Base-by-base conservation (phyloP, 768 basidiomycete species). In the Tylopilus rubrobrunneus region DNA sequence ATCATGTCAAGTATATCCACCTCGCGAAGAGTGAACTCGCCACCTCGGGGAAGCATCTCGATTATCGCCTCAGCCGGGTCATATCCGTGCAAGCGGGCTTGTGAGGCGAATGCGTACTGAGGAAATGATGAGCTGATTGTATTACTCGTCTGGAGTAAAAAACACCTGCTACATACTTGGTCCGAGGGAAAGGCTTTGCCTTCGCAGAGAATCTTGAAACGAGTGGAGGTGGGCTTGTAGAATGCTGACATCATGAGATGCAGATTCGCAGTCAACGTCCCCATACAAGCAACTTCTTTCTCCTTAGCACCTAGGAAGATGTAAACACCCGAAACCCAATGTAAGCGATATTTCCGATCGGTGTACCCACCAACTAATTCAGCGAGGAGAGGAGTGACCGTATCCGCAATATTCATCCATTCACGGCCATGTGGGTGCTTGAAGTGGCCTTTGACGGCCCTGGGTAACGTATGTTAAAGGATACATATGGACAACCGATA, bases 31-130 rank as follows among this genome's bases (percentile, higher is more conserved):
- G 77, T 83, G 69, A 83, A 87, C 72, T 99, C 97, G 48, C 89
- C 92, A 55, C 77, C 71, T 46, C 94, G 84, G 48, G 96, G 94
- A 29, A 76, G 73, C 53, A 98, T 70, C 65, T 90, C 87, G 41
- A 96, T 75, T 61, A 98, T 82, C 25, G 89, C 81, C 33, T 82
- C 77, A 25, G 77, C 73, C 54, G 89, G 84, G 72, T 86, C 81
- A 66, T 84, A 81, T 51, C 89, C 89, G 73, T 92, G 94, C 34
- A 87, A 75, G 48, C 74, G 68, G 34, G 81, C 89, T 74, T 98
- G 97, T n/a, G 96, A 97, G 52, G 88, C 81, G 67, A 98, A 92
- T 33, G 96, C 97, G 71, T 98, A 98, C 95, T 98, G 66, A 42
- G 48, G 53, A 52, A 31, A 53, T 23, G 52, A 36, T 29, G 4